Conservation (phyloP, 2,329 filamentous ascomycete genomes). For the Colletotrichum tamarilloi region DNA sequence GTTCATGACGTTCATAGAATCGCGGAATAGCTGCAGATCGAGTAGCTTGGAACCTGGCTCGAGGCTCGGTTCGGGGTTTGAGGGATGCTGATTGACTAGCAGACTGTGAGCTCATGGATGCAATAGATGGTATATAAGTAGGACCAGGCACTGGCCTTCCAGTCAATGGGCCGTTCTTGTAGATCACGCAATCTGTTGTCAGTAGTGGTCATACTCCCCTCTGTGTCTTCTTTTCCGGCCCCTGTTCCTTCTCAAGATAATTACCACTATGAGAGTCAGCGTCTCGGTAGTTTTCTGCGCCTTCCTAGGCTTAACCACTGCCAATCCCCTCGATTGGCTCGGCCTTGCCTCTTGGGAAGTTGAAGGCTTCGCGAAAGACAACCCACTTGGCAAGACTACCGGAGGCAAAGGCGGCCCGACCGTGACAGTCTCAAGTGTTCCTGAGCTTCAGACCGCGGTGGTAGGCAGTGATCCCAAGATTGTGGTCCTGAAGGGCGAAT, state of each 20-base stretch:
- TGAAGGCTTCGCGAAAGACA: conserved; percentile 42
- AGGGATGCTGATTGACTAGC: too few species aligned
- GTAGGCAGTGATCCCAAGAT: conserved; percentile 52
- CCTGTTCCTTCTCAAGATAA: not conserved
- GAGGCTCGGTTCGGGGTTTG: not conserved
- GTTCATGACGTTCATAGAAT: not conserved
- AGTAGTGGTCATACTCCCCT: not conserved
- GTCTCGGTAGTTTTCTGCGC: conserved; percentile 2
- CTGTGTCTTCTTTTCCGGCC: not conserved
- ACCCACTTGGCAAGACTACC: conserved; percentile 51
- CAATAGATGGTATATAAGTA: not conserved
- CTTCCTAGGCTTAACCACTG: conserved; percentile 16
- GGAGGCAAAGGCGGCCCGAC: conserved; percentile 58
- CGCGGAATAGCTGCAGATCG: not conserved
- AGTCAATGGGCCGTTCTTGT: not conserved
- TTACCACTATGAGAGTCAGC: conserved; percentile 25
- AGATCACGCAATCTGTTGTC: not conserved
- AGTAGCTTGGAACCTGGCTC: not conserved
- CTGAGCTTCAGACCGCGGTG: conserved; percentile 56
- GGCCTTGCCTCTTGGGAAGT: conserved; percentile 41
- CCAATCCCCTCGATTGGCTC: conserved; percentile 38
- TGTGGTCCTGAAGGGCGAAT: conserved; percentile 55
- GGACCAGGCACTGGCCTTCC: not conserved
- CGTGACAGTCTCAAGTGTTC: conserved; percentile 55
- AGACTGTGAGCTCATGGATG: not conserved